Percentiles rank a stretch among this genome's conserved stretches.
Conservation (phyloP, 305 asterid species). For the Solanum chacoense region DNA sequence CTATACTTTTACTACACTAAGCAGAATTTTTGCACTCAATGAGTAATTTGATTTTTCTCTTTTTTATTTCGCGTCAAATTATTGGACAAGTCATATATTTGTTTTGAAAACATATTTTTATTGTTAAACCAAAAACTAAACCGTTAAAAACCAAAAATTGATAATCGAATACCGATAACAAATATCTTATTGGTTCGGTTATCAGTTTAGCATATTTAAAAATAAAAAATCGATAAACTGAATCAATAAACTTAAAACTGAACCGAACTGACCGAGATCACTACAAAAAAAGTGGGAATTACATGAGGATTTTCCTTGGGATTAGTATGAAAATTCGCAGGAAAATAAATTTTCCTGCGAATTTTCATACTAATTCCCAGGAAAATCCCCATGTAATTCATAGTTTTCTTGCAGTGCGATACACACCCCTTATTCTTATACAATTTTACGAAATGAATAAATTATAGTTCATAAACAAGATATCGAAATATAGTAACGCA, state of each 20-base stretch:
- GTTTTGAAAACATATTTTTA: rapidly evolving
- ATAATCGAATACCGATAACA: background rate
- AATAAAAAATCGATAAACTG: rapidly evolving
- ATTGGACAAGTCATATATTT: too few relatives aligned
- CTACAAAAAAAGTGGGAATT: too few relatives aligned
- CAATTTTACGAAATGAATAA: background rate
- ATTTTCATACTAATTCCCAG: too few relatives aligned
- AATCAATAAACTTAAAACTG: too few relatives aligned
- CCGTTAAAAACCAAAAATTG: background rate
- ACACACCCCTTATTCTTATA: background rate
- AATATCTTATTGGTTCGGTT: background rate
- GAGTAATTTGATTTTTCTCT: background rate
- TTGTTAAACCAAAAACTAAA: too few relatives aligned
- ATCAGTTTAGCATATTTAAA: too few relatives aligned
- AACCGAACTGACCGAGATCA: too few relatives aligned
- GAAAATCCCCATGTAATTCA: too few relatives aligned
- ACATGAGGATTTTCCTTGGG: too few relatives aligned
- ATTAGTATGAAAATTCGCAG: too few relatives aligned
- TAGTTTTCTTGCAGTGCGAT: too few relatives aligned
- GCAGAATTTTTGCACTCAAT: background rate
- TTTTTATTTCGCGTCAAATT: background rate
- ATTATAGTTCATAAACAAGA: background rate
- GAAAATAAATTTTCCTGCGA: too few relatives aligned
- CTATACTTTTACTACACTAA: background rate
- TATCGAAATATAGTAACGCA: background rate